Evolutionary conservation across 106 monocot genomes (phyloP), one percentile per base, ranked within the genome.

Genomic region (Phalaenopsis equestris): DNA sequence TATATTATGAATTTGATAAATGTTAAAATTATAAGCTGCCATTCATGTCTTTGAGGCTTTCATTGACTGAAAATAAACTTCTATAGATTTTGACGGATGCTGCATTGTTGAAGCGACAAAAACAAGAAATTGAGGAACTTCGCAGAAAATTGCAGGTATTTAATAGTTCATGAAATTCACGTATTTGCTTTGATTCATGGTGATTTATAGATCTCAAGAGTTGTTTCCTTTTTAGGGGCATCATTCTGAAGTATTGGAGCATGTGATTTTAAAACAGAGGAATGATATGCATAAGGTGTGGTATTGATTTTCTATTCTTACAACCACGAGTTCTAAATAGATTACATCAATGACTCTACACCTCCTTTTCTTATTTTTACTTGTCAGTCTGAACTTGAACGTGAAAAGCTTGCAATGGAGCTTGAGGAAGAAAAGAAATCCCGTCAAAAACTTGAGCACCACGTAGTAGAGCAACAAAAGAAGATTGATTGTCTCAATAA

Each of bases 281-380:
- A 98, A 98, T 76, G 97, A 98, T 81, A 98, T 98, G 97, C 90
- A 94, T 80, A 98, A 94, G 89, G 97, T 97, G 65, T 8, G 37
- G 49, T 37, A 12, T 79, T 4, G 23, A 21, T 43, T 43, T 42
- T 45, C 42, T 70, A 70, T 19, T 48, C 11, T 30, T 18, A 8
- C 23, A 47, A 1, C 37, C 21, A 9, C 16, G 9, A 42, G 37
- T 74, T 19, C 18, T 42, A 18, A 6, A 19, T 45, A 39, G 11
- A 70, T 39, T 70, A 70, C 38, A 45, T 74, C 43, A 19, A 14
- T 14, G 11, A 9, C 30, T 39, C 14, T 70, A 12, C 39, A 39
- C 11, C 16, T 70, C 38, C 39, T 19, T 39, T 39, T 67, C 23
- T 74, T 19, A 42, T 43, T 74, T 42, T 74, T 45, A 30, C 43